These are phyloP conservation scores for Nakazawaea laoshanensis DNA, from an alignment of 805 yeast species.

Conservation along the genomic window DNA sequence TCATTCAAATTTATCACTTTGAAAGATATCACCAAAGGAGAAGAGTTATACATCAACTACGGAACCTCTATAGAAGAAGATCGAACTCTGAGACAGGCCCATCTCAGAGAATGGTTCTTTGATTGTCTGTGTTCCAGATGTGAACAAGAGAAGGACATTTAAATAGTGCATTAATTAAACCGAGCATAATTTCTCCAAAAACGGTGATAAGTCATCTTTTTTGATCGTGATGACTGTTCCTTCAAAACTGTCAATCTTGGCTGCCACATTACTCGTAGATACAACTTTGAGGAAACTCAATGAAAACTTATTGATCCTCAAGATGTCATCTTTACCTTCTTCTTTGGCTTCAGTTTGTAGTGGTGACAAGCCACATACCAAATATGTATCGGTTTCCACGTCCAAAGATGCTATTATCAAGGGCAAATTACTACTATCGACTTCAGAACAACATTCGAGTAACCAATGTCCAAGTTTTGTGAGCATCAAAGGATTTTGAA, in stretches of 20 bases:
- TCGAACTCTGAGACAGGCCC: conserved; percentile 29
- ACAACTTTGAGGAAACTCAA: conserved; percentile 89
- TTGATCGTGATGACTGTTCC: conserved; percentile 86
- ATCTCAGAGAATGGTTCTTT: conserved; percentile 51
- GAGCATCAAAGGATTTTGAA: conserved; percentile 80
- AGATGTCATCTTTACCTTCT: conserved; percentile 30
- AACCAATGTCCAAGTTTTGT: conserved; percentile 87
- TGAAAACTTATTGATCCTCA: conserved; percentile 66
- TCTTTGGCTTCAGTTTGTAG: conserved; percentile 47
- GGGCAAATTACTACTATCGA: conserved; percentile 63
- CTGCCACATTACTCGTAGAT: conserved; percentile 74
- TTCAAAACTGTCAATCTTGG: conserved; percentile 90
- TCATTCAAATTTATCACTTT: conserved; percentile 33
- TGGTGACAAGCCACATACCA: conserved; percentile 88
- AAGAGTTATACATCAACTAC: conserved; percentile 53
- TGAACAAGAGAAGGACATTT: conserved; percentile 2
- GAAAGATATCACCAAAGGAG: conserved; percentile 29
- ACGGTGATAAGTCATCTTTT: conserved; percentile 81
- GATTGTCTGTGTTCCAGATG: conserved; percentile 46
- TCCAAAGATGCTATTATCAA: conserved; percentile 81
- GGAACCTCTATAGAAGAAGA: conserved; percentile 39
- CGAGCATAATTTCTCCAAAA: conserved; percentile 57
- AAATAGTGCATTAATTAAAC: neutral
- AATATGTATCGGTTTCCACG: conserved; percentile 61
- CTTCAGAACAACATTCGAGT: conserved; percentile 78